Percentiles rank a stretch among this genome's conserved stretches.
phyloP scores from a whole-genome alignment of 2,329 filamentous ascomycete genomes.

The Botryotinia calthae region DNA sequence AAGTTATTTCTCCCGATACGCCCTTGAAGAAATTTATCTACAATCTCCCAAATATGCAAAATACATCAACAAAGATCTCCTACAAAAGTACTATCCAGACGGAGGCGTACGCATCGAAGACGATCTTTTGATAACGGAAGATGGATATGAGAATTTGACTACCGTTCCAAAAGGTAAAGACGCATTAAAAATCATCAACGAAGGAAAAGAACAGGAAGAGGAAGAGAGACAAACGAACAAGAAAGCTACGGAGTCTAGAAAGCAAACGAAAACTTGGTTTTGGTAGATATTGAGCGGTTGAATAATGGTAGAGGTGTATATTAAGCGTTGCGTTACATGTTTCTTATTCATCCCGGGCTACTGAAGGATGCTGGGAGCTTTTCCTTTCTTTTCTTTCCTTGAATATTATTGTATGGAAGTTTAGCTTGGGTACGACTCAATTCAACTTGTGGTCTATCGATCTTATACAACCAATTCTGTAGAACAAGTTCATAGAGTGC shows the following conservation, averaged over 20 bases:
- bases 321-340: neutral
- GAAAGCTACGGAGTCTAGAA: conserved; percentile 11
- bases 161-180: conserved; percentile 73
- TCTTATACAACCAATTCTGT: neutral
- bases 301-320: neutral
- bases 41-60: conserved; percentile 55
- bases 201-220: conserved; percentile 19
- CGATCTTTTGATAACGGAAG: conserved; percentile 75
- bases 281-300: conserved; percentile 23
- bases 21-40: conserved; percentile 68
- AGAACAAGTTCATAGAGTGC: neutral
- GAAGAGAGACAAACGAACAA: conserved; percentile 8
- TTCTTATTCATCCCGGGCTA: neutral
- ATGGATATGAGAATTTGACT: conserved; percentile 81
- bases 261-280: conserved; percentile 26
- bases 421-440: neutral
- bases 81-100: conserved; percentile 71
- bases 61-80: conserved; percentile 62
- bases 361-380: neutral
- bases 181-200: conserved; percentile 59
- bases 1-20: conserved; percentile 73
- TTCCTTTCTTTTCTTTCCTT: neutral
- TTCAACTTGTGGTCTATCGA: neutral
- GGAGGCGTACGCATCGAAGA: conserved; percentile 94
- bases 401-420: neutral